Evolutionary conservation across 1,139 yeast genomes (phyloP).

Genomic region (Meyerozyma sp.): DNA sequence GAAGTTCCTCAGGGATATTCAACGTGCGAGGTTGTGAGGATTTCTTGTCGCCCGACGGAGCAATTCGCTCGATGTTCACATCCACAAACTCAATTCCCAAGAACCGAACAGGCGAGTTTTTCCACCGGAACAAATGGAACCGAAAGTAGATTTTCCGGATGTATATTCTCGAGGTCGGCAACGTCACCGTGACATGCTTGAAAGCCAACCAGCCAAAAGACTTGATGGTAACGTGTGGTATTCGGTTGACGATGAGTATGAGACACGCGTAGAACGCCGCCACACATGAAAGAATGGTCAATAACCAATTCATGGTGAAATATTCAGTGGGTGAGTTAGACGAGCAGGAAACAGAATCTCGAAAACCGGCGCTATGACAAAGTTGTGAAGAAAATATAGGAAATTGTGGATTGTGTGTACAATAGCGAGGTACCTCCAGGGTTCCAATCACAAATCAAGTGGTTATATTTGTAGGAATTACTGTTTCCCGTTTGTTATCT

Average conservation of each 20-base stretch:
- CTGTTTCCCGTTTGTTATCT: not conserved
- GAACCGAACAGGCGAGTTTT: slow-evolving; percentile 26
- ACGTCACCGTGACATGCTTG: slow-evolving; percentile 22
- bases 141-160: slow-evolving; percentile 21
- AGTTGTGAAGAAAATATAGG: no score
- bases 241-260: slow-evolving; percentile 20
- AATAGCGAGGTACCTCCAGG: no score
- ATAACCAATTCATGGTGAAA: not conserved
- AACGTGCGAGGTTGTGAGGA: not conserved
- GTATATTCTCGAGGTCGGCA: slow-evolving; percentile 11
- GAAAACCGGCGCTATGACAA: no score
- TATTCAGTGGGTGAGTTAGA: not conserved
- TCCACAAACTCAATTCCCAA: slow-evolving; percentile 26
- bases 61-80: slow-evolving; percentile 13
- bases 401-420: no score
- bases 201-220: slow-evolving; percentile 35
- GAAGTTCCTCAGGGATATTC: not conserved
- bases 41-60: not conserved
- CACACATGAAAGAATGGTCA: not conserved
- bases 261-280: slow-evolving; percentile 13
- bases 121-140: slow-evolving; percentile 20
- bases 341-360: not conserved
- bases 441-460: no score
- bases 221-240: slow-evolving; percentile 30
- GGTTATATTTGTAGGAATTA: no score